These are phyloP conservation scores for Fabrea salina DNA, from an alignment of 169 alveolate genomes.

Conservation along the genomic window DNA sequence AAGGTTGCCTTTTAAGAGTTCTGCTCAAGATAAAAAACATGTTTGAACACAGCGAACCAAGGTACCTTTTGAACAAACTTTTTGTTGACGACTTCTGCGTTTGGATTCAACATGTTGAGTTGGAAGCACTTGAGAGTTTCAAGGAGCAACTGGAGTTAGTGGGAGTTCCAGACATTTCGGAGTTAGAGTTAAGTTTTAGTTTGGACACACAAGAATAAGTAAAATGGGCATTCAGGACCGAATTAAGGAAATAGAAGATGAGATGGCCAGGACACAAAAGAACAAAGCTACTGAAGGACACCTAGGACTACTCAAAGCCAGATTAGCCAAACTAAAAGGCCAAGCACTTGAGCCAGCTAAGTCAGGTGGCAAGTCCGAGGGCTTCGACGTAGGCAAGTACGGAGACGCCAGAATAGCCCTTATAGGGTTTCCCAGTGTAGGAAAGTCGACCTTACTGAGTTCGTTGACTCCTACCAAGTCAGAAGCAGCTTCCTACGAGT, in stretches of 20 bases:
- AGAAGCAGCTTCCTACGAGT: slow-evolving; percentile 98
- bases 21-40: background rate
- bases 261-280: slow-evolving; percentile 98
- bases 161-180: too few relatives aligned
- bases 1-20: background rate
- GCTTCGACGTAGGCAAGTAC: slow-evolving; percentile 93
- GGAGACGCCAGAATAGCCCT: slow-evolving; percentile 99
- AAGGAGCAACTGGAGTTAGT: too few relatives aligned
- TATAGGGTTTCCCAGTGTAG: slow-evolving; percentile 99
- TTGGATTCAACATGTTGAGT: too few relatives aligned
- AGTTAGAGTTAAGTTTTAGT: too few relatives aligned
- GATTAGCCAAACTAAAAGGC: slow-evolving; percentile 92
- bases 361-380: slow-evolving; percentile 78
- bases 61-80: background rate
- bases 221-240: slow-evolving; percentile 88
- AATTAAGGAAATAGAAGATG: slow-evolving; percentile 97
- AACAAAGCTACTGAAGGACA: slow-evolving; percentile 98
- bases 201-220: too few relatives aligned
- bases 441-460: slow-evolving; percentile 95
- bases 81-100: background rate
- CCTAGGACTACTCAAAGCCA: slow-evolving; percentile 97
- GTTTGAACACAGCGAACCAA: background rate
- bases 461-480: slow-evolving; percentile 95
- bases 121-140: too few relatives aligned
- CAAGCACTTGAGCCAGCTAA: slow-evolving; percentile 88